Base-by-base conservation (phyloP, 306 rosid species). In the Quercus alba region DNA sequence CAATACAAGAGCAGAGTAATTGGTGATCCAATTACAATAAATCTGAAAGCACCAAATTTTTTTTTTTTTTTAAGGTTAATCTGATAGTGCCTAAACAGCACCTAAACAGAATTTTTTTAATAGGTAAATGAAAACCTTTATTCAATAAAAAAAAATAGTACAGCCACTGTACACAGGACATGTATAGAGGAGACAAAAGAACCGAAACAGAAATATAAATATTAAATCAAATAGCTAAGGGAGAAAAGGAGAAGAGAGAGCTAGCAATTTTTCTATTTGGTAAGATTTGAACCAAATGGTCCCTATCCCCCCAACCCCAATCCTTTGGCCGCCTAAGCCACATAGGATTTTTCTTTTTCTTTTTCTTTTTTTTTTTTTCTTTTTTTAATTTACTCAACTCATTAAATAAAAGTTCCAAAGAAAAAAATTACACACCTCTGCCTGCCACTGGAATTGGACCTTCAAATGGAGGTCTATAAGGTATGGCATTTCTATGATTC, bases 391-490 rank as follows among this genome's bases (percentile, higher is more conserved):
- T 30, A 30, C 70, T 13, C 19, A 7, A 38, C 46, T 58, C 41
- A 64, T 64, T 9, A 67, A 67, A 67, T 67, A 35, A 23, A 20
- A 67, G 23, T 67, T 1, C 51, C 72, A 67, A 35, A 55, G 49
- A 66, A 25, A 35, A 62, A 52, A 20, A 3, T 49, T 44, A 81
- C 70, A 33, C 25, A 93, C 97, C 94, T 94, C 95, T 90, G 79
- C 83, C 85, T 38, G 90, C 68, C 56, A 89, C 91, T 20, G 95
- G 94, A 75, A 93, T 89, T 9, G 87, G 89, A 81, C 93, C 97
- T 46, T 90, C 95, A 81, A 81, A 93, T 78, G 97, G 97, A 41
- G 93, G 97, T 82, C 91, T 86, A 70, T 77, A 92, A 74, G 97
- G 87, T 81, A 90, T 56, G 70, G 90, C 77, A 70, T 91, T 87